phyloP scores from a whole-genome alignment of 306 rosid genomes.

The Myrica gale region DNA sequence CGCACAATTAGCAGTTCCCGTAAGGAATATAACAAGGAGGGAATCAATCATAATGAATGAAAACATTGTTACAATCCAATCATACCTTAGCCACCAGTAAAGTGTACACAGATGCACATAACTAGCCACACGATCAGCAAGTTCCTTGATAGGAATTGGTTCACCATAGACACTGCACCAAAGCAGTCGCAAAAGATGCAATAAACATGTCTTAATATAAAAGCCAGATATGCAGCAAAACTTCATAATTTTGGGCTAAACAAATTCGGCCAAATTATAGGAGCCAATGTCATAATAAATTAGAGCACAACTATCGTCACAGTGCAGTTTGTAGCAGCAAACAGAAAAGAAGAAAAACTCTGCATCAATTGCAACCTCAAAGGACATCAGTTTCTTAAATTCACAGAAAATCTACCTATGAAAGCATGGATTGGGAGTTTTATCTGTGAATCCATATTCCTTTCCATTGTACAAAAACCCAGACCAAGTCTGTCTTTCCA shows the following conservation, averaged over 20 bases:
- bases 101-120: slow-evolving; percentile 96
- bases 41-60: slow-evolving; percentile 22
- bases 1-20: slow-evolving; percentile 22
- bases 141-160: slow-evolving; percentile 87
- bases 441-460: too few species aligned
- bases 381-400: too few species aligned
- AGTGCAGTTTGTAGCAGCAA: too few species aligned
- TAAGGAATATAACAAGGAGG: slow-evolving; percentile 17
- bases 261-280: neutral
- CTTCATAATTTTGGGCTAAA: neutral
- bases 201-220: slow-evolving; percentile 19
- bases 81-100: slow-evolving; percentile 98
- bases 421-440: too few species aligned
- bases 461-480: too few species aligned
- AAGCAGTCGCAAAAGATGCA: slow-evolving; percentile 18
- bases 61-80: slow-evolving; percentile 10
- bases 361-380: too few species aligned
- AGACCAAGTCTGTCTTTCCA: too few species aligned
- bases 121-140: slow-evolving; percentile 94
- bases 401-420: too few species aligned
- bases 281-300: neutral
- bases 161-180: slow-evolving; percentile 78
- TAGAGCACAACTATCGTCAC: too few species aligned
- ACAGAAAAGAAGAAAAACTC: too few species aligned
- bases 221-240: neutral